Evolutionary conservation across 2,329 filamentous ascomycete genomes (phyloP), one percentile per base, ranked within the genome.

Genomic region (Sclerotinia borealis): DNA sequence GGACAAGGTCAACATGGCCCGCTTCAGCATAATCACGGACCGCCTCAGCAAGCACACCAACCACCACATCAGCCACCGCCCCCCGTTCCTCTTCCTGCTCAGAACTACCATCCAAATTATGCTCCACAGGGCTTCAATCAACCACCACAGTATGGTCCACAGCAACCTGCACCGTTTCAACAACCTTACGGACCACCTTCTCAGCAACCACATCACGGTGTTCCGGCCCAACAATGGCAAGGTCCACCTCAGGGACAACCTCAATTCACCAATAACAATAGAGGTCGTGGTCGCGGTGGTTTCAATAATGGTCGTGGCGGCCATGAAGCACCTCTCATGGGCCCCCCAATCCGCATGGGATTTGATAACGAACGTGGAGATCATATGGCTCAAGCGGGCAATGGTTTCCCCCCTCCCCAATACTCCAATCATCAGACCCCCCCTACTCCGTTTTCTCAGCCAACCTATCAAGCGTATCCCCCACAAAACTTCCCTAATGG

Each of bases 31-130:
- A 71, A 70, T 52, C 69, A 70, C 39, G 66, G 66, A 34, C 75
- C 68, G 36, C 68, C 70, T 65, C 70, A 70, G 61, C 75, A 75
- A 64, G 39, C 36, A 13, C 62, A 60, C 36, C 61, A 63, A 22
- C 67, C 70, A 51, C 72, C 74, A 54, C 68, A 72, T 54, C 66
- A 73, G 56, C 67, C 70, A 51, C 72, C 74, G 52, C 68, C 72
- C 52, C 66, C 73, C 55, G 71, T 78, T 61, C 80, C 81, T 34
- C 75, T 85, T 39, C 78, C 82, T 56, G 75, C 81, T 37, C 77
- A 80, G 65, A 83, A 82, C 69, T 85, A 85, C 69, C 83, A 85
- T 67, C 82, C 82, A 39, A 84, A 83, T 73, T 86, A 85, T 71
- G 79, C 83, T 45, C 80, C 81, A 47, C 85, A 85, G 68, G 73